Evolutionary conservation across 169 alveolate genomes (phyloP), one percentile per base, ranked within the genome.

Genomic region (Haemoproteus tartakovskyi): DNA sequence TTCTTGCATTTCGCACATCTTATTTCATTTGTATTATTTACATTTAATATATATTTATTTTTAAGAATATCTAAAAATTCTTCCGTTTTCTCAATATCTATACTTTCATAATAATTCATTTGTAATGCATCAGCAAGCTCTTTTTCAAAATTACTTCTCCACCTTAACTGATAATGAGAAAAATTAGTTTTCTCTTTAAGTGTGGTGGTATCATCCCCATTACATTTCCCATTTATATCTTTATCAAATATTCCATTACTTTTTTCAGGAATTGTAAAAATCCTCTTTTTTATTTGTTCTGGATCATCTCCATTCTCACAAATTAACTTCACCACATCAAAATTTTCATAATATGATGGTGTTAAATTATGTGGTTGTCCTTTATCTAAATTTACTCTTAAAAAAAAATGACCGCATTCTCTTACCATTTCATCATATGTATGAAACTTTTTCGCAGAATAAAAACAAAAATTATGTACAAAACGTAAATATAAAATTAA

Each of bases 351-450:
- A 67, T 52, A 67, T 22, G 54, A 26, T 8, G 82, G 82, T 21
- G 41, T 52, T 18, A 67, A 33, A 21, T 67, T 67, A 2, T 21
- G 51, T 45, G 37, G 43, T 16, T 52, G 54, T 9, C 26, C 43
- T 19, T 67, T 67, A 12, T 52, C 37, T 47, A 67, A n/a, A 21
- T 67, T 67, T 0, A 67, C 82, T 18, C 82, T 40, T 12, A 67
- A 47, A 33, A 40, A 67, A 29, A 67, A 67, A 48, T 67, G 36
- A 11, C 82, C 82, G 54, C 82, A 67, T 45, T 67, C 82, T 40
- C 82, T 67, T n/a, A 47, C 26, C 67, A 67, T 38, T 24, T 67
- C 82, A 30, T 67, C 82, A 21, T 67, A 67, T 26, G 82, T 67
- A 30, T 67, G 51, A 57, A 37, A 67, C 54, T 67, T 67, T 45